These are phyloP conservation scores for Quambalaria eucalypti DNA, from an alignment of 1,284 basidiomycete genomes.

Conservation along the genomic window DNA sequence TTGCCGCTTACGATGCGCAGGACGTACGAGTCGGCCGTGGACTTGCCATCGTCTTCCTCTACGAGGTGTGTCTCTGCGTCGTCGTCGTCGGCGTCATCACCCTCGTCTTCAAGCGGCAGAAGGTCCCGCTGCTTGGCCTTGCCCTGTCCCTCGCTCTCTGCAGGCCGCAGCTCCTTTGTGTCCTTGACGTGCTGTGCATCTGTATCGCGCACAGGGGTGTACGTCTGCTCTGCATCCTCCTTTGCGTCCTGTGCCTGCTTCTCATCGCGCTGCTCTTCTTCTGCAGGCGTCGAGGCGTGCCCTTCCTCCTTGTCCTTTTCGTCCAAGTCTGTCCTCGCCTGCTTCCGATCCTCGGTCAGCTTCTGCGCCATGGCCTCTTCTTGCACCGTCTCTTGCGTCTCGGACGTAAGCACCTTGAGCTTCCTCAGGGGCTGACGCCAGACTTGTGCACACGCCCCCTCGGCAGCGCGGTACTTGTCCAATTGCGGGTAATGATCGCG, in stretches of 20 bases:
- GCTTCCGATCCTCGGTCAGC: no score
- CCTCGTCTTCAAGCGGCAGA: slow-evolving; percentile 2
- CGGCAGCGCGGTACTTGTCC: background rate
- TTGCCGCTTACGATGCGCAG: slow-evolving; percentile 41
- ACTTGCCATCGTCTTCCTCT: slow-evolving; percentile 1
- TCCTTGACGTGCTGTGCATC: slow-evolving; percentile 7
- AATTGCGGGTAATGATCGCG: slow-evolving; percentile 32
- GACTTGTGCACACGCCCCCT: slow-evolving; percentile 14
- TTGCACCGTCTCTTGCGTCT: slow-evolving; percentile 1
- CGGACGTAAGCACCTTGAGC: slow-evolving; percentile 4
- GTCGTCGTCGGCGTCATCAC: slow-evolving; percentile 1
- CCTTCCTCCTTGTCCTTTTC: no score
- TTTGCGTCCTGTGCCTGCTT: no score
- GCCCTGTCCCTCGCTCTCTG: background rate
- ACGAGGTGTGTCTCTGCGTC: slow-evolving; percentile 2
- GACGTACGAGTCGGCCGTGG: slow-evolving; percentile 8
- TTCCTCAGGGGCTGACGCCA: background rate
- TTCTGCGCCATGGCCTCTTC: background rate
- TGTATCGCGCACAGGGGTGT: slow-evolving; percentile 7
- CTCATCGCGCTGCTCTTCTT: no score
- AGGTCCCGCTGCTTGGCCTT: background rate
- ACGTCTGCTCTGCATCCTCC: background rate
- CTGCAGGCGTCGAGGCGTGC: no score
- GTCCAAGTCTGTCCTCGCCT: no score
- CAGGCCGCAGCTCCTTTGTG: slow-evolving; percentile 9